Percentiles rank a stretch among this genome's conserved stretches.
Evolutionary conservation across 2,329 filamentous ascomycete species (phyloP).

Genomic region (Cladobotryum mycophilum): DNA sequence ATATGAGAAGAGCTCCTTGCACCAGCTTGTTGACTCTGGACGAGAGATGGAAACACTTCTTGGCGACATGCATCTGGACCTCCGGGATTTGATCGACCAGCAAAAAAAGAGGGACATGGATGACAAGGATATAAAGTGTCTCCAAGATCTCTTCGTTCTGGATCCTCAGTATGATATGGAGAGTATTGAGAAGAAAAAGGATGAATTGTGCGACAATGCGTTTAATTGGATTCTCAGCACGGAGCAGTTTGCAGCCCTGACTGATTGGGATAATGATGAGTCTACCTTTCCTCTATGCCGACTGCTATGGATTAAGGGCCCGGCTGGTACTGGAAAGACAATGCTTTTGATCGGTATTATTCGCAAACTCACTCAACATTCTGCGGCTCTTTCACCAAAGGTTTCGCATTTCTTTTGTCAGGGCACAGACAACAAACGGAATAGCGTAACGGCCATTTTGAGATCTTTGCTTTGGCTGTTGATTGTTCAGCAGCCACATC

Average conservation of each 20-base stretch:
- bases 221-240: constrained; percentile 13
- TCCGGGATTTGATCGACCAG: constrained; percentile 12
- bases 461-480: constrained; percentile 36
- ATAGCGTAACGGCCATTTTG: constrained; percentile 30
- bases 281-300: constrained; percentile 12
- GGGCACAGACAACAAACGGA: constrained; percentile 26
- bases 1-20: constrained; percentile 4
- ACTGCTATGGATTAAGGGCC: constrained; percentile 29
- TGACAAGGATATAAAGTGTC: constrained; percentile 13
- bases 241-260: constrained; percentile 17
- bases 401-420: constrained; percentile 36
- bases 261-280: constrained; percentile 19
- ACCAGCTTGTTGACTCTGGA: neutral
- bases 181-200: constrained; percentile 13
- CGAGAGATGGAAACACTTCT: constrained; percentile 11
- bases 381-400: constrained; percentile 9
- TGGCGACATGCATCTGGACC: constrained; percentile 12
- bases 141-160: constrained; percentile 11
- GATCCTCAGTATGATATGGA: constrained; percentile 14
- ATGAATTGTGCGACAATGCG: constrained; percentile 10
- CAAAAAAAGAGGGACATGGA: constrained; percentile 12
- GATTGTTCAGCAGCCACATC: constrained; percentile 16
- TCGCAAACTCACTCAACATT: constrained; percentile 16
- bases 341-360: constrained; percentile 29
- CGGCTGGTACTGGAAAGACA: constrained; percentile 33